Base-by-base conservation (phyloP, 805 yeast species). In the Nakazawaea siamensis region DNA sequence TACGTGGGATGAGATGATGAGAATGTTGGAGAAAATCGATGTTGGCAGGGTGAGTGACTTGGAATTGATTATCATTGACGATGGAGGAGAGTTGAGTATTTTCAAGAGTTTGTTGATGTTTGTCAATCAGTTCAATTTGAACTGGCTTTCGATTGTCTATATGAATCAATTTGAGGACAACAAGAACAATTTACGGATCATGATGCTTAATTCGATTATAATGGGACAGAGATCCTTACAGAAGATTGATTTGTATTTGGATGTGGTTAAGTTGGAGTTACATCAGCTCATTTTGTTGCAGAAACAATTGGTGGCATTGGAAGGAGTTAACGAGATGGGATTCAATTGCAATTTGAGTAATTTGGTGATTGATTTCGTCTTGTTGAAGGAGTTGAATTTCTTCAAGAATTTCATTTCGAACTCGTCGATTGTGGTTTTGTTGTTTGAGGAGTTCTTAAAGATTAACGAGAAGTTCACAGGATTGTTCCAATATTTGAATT, bases 391-490 rank as follows among this genome's bases (percentile, higher is more conserved):
- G 25, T 30, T 30, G 31, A 30, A 30, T 23, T 30, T 35, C 24
- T 30, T 30, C 31, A 35, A 35, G 13, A 29, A 35, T 16, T 35
- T 35, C 18, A 30, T 35, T 17, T 31, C 34, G 4, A 35, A 35
- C 14, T 30, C 34, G 4, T 35, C 38, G 9, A 30, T 35, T 7
- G 29, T 35, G 4, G 15, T 27, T 2, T 30, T 30, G 13, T 21
- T 35, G 24, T n/a, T 30, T 12, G 38, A 35, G 20, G 38, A 35
- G 14, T 30, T 30, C 20, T 9, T 35, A 1, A 14, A 26, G 5
- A 30, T 35, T 10, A 21, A 35, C 17, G 15, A 30, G 8, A 13
- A 19, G 4, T 26, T 30, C 18, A 10, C 20, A 4, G 7, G 4
- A 13, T 5, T 30, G 4, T 35, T 35, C 10, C 9, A 13, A 4